These are phyloP conservation scores for Sambucus nigra DNA, from an alignment of 129 eudicot species.

Conservation along the genomic window DNA sequence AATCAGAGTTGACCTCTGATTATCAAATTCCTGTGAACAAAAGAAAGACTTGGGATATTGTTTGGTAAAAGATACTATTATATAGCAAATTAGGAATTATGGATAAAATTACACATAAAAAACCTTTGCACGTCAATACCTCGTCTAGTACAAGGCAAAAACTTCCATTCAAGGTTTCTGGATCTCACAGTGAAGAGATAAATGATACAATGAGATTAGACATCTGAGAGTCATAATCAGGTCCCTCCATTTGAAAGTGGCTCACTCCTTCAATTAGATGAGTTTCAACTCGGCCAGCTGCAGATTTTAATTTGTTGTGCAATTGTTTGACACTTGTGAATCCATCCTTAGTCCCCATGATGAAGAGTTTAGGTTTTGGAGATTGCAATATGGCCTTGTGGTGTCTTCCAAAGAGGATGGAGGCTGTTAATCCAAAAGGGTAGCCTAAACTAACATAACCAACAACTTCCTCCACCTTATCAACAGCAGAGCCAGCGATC, in stretches of 20 bases:
- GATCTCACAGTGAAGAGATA: slow-evolving; percentile 31
- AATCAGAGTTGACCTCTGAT: no score
- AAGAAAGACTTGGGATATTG: no score
- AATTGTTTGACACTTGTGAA: slow-evolving; percentile 88
- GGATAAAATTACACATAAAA: no score
- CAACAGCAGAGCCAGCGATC: slow-evolving; percentile 84
- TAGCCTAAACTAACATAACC: slow-evolving; percentile 85
- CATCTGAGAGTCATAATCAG: slow-evolving; percentile 60
- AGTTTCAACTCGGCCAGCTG: slow-evolving; percentile 60
- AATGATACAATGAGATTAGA: slow-evolving; percentile 41
- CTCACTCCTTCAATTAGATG: slow-evolving; percentile 74
- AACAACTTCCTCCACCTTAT: slow-evolving; percentile 51
- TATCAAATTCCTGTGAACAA: no score
- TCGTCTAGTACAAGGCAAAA: no score
- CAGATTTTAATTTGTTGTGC: slow-evolving; percentile 59
- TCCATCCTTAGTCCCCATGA: slow-evolving; percentile 91
- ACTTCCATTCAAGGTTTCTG: no score
- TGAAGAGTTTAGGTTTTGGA: slow-evolving; percentile 67
- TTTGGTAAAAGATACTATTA: no score
- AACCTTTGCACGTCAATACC: no score
- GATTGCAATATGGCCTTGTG: slow-evolving; percentile 64
- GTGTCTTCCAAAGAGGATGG: slow-evolving; percentile 76
- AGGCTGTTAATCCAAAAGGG: slow-evolving; percentile 74
- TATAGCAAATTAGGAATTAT: no score
- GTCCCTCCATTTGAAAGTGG: slow-evolving; percentile 80